Conservation (phyloP, 1,284 basidiomycete species). For the Tetrapyrgos nigripes region DNA sequence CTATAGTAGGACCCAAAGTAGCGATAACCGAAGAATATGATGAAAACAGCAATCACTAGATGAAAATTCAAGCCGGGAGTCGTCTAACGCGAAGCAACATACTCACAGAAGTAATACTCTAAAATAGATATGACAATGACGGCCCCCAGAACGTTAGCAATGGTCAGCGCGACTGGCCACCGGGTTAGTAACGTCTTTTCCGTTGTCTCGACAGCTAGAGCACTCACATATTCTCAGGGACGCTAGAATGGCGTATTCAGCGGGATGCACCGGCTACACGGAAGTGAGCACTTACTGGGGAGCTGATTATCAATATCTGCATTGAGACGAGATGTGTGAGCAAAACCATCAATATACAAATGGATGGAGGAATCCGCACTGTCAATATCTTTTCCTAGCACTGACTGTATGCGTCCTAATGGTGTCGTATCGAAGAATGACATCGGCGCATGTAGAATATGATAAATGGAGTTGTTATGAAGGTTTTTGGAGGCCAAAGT, state of each 20-base stretch:
- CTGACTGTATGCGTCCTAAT: slow-evolving; percentile 63
- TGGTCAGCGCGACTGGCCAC: slow-evolving; percentile 53
- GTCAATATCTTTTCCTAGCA: slow-evolving; percentile 72
- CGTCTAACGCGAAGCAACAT: neutral
- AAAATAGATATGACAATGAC: slow-evolving; percentile 73
- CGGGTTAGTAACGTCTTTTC: slow-evolving; percentile 12
- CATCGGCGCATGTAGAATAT: slow-evolving; percentile 74
- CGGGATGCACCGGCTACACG: neutral
- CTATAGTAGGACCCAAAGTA: slow-evolving; percentile 70
- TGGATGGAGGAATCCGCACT: slow-evolving; percentile 39
- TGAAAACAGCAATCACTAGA: slow-evolving; percentile 57
- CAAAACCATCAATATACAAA: neutral
- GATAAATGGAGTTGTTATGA: slow-evolving; percentile 58
- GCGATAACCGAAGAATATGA: slow-evolving; percentile 56
- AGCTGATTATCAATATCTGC: slow-evolving; percentile 67
- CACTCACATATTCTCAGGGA: slow-evolving; percentile 68
- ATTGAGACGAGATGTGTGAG: slow-evolving; percentile 5
- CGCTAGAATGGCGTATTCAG: slow-evolving; percentile 43
- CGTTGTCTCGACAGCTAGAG: neutral
- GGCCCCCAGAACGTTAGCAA: slow-evolving; percentile 61
- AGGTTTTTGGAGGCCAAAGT: slow-evolving; percentile 65
- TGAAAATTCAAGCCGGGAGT: neutral
- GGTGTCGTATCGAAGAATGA: slow-evolving; percentile 77
- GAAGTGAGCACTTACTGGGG: slow-evolving; percentile 43
- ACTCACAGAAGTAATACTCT: slow-evolving; percentile 73